Conservation (phyloP, 768 basidiomycete genomes). For the Mycena belliarum region DNA sequence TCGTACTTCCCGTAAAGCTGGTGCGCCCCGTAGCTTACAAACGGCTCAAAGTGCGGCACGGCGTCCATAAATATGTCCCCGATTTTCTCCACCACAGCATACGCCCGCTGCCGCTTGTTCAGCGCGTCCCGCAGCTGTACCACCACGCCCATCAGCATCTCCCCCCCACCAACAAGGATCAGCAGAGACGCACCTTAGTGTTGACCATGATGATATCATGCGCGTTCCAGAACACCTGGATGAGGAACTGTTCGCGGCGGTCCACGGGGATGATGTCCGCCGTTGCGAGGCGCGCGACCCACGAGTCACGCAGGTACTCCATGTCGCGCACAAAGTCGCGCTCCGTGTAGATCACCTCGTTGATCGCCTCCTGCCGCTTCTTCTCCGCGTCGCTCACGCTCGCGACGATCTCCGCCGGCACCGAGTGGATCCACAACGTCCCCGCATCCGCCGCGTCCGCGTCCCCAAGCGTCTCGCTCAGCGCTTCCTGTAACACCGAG, state of each 20-base stretch:
- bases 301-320: slow-evolving; percentile 97
- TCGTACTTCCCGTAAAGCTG: slow-evolving; percentile 98
- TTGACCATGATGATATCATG: slow-evolving; percentile 93
- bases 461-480: slow-evolving; percentile 16
- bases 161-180: too few species aligned
- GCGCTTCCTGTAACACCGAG: slow-evolving; percentile 21
- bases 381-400: slow-evolving; percentile 92
- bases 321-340: slow-evolving; percentile 97
- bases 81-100: slow-evolving; percentile 89
- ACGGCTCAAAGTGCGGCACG: slow-evolving; percentile 87
- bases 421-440: slow-evolving; percentile 93
- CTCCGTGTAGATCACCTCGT: slow-evolving; percentile 93
- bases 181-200: slow-evolving; percentile 34
- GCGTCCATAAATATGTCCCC: slow-evolving; percentile 89
- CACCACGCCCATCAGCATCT: neutral
- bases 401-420: slow-evolving; percentile 91
- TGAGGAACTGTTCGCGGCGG: slow-evolving; percentile 81
- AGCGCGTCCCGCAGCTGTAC: slow-evolving; percentile 84
- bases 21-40: slow-evolving; percentile 94
- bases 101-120: slow-evolving; percentile 92
- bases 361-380: slow-evolving; percentile 96
- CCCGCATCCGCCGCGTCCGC: slow-evolving; percentile 47
- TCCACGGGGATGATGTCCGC: slow-evolving; percentile 72
- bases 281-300: slow-evolving; percentile 86
- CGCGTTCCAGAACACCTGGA: slow-evolving; percentile 98